A percentile compares a stretch with the other conserved stretches of the same genome.
Conservation (phyloP, 106 monocot species). For the Dendrobium officinale region DNA sequence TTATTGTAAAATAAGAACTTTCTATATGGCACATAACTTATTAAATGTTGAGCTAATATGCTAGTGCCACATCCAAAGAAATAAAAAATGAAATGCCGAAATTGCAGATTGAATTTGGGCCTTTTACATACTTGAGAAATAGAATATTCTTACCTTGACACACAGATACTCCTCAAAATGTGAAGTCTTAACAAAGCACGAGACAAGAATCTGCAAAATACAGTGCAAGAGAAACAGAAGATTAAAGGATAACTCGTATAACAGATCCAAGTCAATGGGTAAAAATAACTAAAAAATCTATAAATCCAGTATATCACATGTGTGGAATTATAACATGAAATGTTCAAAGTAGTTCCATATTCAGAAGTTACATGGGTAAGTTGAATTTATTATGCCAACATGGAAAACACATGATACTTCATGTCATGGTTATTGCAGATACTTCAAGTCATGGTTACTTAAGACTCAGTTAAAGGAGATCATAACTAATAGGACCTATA, state of each 20-base stretch:
- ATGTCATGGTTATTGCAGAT: no score
- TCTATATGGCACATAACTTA: no score
- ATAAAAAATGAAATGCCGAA: background rate
- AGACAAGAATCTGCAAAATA: conserved; percentile 77
- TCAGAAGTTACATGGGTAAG: background rate
- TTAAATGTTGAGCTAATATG: no score
- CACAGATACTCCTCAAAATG: conserved; percentile 93
- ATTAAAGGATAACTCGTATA: background rate
- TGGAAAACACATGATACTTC: background rate
- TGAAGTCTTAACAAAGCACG: conserved; percentile 96
- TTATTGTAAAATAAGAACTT: no score
- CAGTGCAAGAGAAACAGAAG: conserved; percentile 9
- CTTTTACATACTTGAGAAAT: background rate
- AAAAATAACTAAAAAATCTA: no score
- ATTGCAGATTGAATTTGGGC: background rate
- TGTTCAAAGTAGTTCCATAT: background rate
- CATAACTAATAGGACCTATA: background rate
- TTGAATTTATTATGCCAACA: background rate
- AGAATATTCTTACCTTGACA: conserved; percentile 57
- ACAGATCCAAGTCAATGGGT: background rate
- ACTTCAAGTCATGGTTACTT: no score
- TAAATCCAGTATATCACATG: background rate
- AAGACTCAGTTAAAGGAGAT: no score
- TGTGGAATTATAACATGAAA: background rate
- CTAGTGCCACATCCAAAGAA: no score